These are phyloP conservation scores for Penicillium concentricum DNA, from an alignment of 2,329 filamentous ascomycete genomes.

Conservation along the genomic window DNA sequence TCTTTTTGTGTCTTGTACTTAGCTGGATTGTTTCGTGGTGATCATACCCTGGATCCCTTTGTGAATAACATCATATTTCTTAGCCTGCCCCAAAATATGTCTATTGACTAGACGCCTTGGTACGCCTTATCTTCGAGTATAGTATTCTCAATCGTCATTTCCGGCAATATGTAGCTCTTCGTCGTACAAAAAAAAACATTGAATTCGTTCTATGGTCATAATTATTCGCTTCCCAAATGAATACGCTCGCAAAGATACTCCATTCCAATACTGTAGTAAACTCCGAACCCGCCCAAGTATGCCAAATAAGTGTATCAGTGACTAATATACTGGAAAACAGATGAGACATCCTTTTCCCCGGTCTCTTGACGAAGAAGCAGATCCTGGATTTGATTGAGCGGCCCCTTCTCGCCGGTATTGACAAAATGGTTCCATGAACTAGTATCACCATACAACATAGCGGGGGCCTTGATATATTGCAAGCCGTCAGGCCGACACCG, in stretches of 20 bases:
- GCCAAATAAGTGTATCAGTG: conserved; percentile 53
- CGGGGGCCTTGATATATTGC: conserved; percentile 85
- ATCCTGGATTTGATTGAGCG: conserved; percentile 82
- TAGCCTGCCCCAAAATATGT: background rate
- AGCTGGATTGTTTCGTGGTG: conserved; percentile 23
- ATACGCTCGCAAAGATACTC: background rate
- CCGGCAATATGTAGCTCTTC: background rate
- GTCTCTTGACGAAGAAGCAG: conserved; percentile 83
- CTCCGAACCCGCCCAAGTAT: background rate
- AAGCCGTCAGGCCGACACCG: conserved; percentile 83
- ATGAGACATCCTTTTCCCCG: conserved; percentile 75
- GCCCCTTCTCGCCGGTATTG: conserved; percentile 67
- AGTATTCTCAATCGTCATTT: background rate
- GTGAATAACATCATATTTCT: background rate
- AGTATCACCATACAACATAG: conserved; percentile 95
- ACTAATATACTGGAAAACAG: conserved; percentile 98
- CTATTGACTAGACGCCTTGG: background rate
- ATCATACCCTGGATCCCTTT: conserved; percentile 5
- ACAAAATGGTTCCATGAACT: conserved; percentile 99
- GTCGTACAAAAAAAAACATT: background rate
- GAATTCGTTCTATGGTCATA: conserved; percentile 2
- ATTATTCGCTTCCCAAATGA: background rate
- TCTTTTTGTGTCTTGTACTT: background rate
- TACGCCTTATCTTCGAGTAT: background rate
- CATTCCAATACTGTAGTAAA: background rate